A percentile compares a stretch with the other conserved stretches of the same genome.
Conservation (phyloP, 1,284 basidiomycete species). For the Rhodotorula sp. region DNA sequence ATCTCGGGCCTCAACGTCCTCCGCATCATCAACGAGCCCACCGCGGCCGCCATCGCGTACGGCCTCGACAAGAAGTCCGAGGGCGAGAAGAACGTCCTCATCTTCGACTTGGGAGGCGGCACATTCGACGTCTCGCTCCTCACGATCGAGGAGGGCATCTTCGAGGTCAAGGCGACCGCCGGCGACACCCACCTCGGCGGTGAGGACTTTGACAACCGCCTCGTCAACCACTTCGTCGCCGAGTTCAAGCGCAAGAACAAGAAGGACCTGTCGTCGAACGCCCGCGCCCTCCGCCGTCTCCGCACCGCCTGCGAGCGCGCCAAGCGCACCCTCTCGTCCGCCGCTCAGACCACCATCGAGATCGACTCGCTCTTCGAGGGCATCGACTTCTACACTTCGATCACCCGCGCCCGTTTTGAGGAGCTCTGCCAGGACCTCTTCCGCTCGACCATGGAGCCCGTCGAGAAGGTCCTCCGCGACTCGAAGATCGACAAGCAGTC, state of each 20-base stretch:
- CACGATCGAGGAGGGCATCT: constrained; percentile 97
- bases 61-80: constrained; percentile 79
- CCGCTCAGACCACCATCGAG: constrained; percentile 94
- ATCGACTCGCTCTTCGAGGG: constrained; percentile 96
- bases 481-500: constrained; percentile 95
- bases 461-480: constrained; percentile 97
- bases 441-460: constrained; percentile 93
- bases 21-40: constrained; percentile 96
- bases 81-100: constrained; percentile 88
- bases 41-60: constrained; percentile 91
- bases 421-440: constrained; percentile 97
- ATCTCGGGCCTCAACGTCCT: constrained; percentile 89
- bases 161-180: constrained; percentile 98
- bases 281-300: constrained; percentile 94
- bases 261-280: constrained; percentile 88
- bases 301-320: constrained; percentile 98
- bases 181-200: constrained; percentile 99
- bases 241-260: constrained; percentile 99
- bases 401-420: constrained; percentile 98
- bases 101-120: constrained; percentile 98
- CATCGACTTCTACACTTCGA: constrained; percentile 96
- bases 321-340: constrained; percentile 96
- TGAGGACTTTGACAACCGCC: constrained; percentile 96
- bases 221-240: constrained; percentile 96
- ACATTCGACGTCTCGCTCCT: constrained; percentile 98